These are phyloP conservation scores for Athelia sp. DNA, from an alignment of 1,284 basidiomycete species.

Conservation along the genomic window DNA sequence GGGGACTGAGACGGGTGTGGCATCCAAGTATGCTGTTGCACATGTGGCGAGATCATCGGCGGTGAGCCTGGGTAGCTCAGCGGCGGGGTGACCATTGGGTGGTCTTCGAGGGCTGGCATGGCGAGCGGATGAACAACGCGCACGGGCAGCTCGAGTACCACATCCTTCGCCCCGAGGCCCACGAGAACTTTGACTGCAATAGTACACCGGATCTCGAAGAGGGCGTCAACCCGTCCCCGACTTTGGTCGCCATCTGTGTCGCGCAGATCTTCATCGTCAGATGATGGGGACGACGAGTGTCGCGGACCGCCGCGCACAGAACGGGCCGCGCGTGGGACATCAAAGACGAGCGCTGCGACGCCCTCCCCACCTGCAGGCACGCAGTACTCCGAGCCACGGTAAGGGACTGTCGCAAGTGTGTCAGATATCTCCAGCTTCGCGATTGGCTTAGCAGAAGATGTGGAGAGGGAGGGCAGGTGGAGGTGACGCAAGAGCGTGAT, in stretches of 20 bases:
- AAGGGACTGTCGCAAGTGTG: conserved; percentile 61
- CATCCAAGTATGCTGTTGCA: conserved; percentile 12
- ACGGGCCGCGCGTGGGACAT: conserved; percentile 58
- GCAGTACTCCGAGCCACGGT: conserved; percentile 65
- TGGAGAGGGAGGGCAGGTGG: conserved; percentile 40
- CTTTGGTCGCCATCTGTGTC: conserved; percentile 29
- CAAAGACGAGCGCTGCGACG: conserved; percentile 69
- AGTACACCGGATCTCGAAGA: conserved; percentile 63
- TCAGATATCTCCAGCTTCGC: conserved; percentile 53
- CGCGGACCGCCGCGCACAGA: conserved; percentile 51
- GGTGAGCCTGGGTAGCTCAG: neutral
- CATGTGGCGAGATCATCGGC: conserved; percentile 11
- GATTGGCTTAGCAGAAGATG: conserved; percentile 33
- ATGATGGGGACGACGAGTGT: too few species aligned
- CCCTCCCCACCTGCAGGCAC: conserved; percentile 69
- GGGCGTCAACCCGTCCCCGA: conserved; percentile 29
- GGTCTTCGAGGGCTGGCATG: conserved; percentile 34
- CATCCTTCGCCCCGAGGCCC: conserved; percentile 45
- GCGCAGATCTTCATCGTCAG: conserved; percentile 31
- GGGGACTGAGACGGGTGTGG: conserved; percentile 29
- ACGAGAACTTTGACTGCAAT: conserved; percentile 39
- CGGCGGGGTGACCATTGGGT: conserved; percentile 3
- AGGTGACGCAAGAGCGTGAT: conserved; percentile 56
- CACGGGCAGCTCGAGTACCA: conserved; percentile 57
- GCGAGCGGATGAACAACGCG: conserved; percentile 58